Conservation (phyloP, 352 stramenopile genomes). For the Phytophthora macrochlamydospora region DNA sequence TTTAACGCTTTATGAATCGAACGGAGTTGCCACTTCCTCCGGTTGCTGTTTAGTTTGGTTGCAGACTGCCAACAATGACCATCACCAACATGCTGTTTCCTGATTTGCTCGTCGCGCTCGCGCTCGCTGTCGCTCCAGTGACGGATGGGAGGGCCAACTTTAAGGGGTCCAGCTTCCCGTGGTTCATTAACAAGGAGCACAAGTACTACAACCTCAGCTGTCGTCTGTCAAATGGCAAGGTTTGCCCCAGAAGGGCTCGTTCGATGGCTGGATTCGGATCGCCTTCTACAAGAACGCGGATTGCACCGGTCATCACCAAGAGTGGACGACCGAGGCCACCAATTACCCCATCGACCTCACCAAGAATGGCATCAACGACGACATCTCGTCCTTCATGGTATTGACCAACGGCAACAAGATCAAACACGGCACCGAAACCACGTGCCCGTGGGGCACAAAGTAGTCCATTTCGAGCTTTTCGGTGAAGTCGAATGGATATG, state of each 20-base stretch:
- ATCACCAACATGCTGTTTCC: neutral
- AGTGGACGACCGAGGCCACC: slow-evolving; percentile 19
- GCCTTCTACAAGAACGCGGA: slow-evolving; percentile 24
- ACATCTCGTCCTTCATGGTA: slow-evolving; percentile 32
- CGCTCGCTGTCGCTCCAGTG: neutral
- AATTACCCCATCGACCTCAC: slow-evolving; percentile 30
- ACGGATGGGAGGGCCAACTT: slow-evolving; percentile 21
- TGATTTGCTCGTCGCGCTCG: neutral
- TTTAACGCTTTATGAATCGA: too few relatives aligned
- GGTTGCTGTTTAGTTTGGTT: neutral
- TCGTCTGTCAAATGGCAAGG: slow-evolving; percentile 32
- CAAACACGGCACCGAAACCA: slow-evolving; percentile 21
- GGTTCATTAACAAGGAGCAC: slow-evolving; percentile 15
- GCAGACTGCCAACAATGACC: neutral
- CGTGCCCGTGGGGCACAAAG: slow-evolving; percentile 23
- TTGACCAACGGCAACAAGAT: slow-evolving; percentile 20
- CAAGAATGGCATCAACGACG: slow-evolving; percentile 25
- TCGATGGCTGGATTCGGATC: slow-evolving; percentile 26
- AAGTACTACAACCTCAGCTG: slow-evolving; percentile 30
- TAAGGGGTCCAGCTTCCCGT: neutral
- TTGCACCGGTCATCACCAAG: slow-evolving; percentile 9
- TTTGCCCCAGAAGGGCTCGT: slow-evolving; percentile 4
- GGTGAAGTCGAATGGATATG: too few relatives aligned
- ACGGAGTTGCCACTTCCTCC: too few relatives aligned
- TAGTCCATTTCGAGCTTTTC: neutral